phyloP scores from a whole-genome alignment of 129 eudicot genomes.

The Flaveria linearis region DNA sequence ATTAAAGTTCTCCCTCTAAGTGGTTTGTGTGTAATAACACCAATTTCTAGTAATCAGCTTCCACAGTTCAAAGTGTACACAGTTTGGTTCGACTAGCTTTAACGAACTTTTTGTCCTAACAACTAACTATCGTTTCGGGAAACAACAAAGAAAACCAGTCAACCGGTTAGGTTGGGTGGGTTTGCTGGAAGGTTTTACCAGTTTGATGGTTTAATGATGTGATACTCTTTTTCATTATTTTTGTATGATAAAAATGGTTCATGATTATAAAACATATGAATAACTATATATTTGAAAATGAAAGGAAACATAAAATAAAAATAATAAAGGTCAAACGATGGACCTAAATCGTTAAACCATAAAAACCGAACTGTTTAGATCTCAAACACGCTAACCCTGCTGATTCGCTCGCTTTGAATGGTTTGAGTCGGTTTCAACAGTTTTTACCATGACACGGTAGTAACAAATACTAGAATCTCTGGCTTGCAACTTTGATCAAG shows the following conservation, averaged over 20 bases:
- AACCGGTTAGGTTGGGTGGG: too few relatives aligned
- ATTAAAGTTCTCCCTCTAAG: not conserved
- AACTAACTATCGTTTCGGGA: not conserved
- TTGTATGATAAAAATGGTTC: not conserved
- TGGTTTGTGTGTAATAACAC: not conserved
- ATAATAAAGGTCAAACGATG: too few relatives aligned
- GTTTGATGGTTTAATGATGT: too few relatives aligned
- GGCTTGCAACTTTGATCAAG: not conserved
- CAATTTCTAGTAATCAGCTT: not conserved
- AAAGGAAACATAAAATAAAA: too few relatives aligned
- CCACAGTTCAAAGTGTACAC: not conserved
- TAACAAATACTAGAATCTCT: not conserved
- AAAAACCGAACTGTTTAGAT: too few relatives aligned
- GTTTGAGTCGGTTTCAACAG: not conserved
- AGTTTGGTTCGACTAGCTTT: not conserved
- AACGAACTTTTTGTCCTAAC: not conserved
- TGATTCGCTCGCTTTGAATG: not conserved
- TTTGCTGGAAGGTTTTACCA: too few relatives aligned
- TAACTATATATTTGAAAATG: too few relatives aligned
- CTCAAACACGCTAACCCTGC: too few relatives aligned
- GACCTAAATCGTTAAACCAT: too few relatives aligned
- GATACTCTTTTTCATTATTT: too few relatives aligned
- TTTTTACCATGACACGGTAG: too few relatives aligned
- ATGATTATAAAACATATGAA: not conserved
- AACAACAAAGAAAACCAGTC: too few relatives aligned